A percentile compares a stretch with the other conserved stretches of the same genome.
These are phyloP conservation scores for Psophocarpus tetragonolobus DNA, from an alignment of 306 rosid species.

Conservation along the genomic window DNA sequence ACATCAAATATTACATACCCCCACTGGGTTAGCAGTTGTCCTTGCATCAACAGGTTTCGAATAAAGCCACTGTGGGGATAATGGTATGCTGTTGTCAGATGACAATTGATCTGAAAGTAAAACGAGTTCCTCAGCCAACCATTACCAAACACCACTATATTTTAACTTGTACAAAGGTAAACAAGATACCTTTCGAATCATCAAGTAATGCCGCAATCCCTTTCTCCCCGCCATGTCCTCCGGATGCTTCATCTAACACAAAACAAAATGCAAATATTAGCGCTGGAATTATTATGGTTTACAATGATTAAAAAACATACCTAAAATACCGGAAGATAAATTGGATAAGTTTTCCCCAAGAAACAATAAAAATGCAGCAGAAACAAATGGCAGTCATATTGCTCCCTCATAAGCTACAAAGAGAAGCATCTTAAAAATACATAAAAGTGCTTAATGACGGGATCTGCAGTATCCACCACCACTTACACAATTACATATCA, in stretches of 20 bases:
- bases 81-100: constrained; percentile 63
- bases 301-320: neutral
- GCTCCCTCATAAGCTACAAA: neutral
- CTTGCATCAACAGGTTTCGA: constrained; percentile 63
- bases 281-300: too few relatives aligned
- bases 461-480: constrained; percentile 21
- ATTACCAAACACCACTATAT: neutral
- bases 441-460: neutral
- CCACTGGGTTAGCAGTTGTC: constrained; percentile 44
- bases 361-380: neutral
- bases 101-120: constrained; percentile 56
- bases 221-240: constrained; percentile 56
- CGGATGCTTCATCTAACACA: constrained; percentile 52
- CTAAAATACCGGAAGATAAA: neutral
- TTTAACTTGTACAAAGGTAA: neutral
- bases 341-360: neutral
- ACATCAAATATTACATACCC: constrained; percentile 43
- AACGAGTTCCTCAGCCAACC: constrained; percentile 25
- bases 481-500: neutral
- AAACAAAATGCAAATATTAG: constrained; percentile 33
- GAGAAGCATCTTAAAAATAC: neutral
- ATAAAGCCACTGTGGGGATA: constrained; percentile 81
- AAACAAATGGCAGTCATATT: neutral
- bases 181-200: constrained; percentile 54
- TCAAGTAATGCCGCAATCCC: constrained; percentile 44